Evolutionary conservation across 441 rosid species (phyloP), one percentile per base, ranked within the genome.

Genomic region (Gossypium schwendimanii): DNA sequence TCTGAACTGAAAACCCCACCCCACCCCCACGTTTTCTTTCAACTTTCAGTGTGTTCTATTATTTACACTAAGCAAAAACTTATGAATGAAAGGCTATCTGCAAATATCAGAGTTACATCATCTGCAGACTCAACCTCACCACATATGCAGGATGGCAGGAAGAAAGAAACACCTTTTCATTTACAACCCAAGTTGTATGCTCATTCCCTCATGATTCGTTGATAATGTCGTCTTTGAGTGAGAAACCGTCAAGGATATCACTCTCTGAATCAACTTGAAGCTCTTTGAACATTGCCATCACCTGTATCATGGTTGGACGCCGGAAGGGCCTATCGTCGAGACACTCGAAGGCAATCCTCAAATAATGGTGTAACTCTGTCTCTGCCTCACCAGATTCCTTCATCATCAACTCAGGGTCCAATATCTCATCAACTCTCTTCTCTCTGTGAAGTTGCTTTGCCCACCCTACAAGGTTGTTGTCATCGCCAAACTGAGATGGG

Each of bases 241-340:
- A 87, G 65, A 91, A 79, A 20, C 90, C 87, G 55, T 91, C 96
- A 8, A 89, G 86, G 57, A 89, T 83, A 74, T 94, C 96, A 33
- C 80, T 83, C 72, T 89, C 99, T 49, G 94, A 86, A 69, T 89
- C 94, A 4, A 81, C 93, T 76, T 89, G 97, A 74, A 92, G 86
- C 83, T 91, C 98, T 79, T 92, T 91, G 75, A 89, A 94, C 97
- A 88, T 91, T 2, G 97, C 84, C 96, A 94, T 94, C 53, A 94
- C 97, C 76, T 92, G 94, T 68, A 94, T 91, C 99, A 94, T 94
- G 7, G 98, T 94, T 17, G 99, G 99, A 65, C 99, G 74, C 79
- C 79, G 83, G 65, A 84, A 83, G 2, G 98, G 91, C 84, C 92
- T 81, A 55, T 94, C 99, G 12, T 94, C 98, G 6, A 94, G 85